A percentile compares a stretch with the other conserved stretches of the same genome.
Evolutionary conservation across 192 early-diverging fungal species (phyloP).

Genomic region (Linnemannia hyalina): DNA sequence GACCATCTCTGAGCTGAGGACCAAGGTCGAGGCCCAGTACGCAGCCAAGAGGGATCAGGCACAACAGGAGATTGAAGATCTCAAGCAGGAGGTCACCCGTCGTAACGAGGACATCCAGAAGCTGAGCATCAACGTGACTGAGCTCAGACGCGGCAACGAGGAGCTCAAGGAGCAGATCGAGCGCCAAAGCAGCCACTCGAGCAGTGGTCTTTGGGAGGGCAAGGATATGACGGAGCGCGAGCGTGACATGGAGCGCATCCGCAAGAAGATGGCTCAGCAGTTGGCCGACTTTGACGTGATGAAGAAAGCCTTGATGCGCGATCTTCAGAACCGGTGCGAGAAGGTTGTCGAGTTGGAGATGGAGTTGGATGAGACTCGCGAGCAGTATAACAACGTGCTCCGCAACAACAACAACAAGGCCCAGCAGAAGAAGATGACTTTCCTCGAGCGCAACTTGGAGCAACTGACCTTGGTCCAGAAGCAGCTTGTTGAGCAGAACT

Average conservation of each 20-base stretch:
- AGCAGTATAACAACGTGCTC: constrained; percentile 91
- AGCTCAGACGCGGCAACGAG: constrained; percentile 74
- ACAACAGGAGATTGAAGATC: constrained; percentile 80
- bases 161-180: constrained; percentile 66
- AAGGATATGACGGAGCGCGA: constrained; percentile 72
- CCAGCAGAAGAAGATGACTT: constrained; percentile 97
- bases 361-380: constrained; percentile 95
- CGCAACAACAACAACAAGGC: constrained; percentile 85
- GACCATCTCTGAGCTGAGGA: constrained; percentile 87
- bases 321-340: constrained; percentile 97
- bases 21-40: constrained; percentile 89
- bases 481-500: constrained; percentile 97
- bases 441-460: constrained; percentile 96
- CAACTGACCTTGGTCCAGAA: constrained; percentile 97
- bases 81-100: constrained; percentile 75
- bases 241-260: constrained; percentile 84
- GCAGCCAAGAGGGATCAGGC: constrained; percentile 80
- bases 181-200: constrained; percentile 37
- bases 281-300: constrained; percentile 96
- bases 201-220: constrained; percentile 53
- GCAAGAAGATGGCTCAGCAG: constrained; percentile 82
- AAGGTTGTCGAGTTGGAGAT: constrained; percentile 99
- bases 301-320: constrained; percentile 98
- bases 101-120: constrained; percentile 78
- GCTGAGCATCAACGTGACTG: constrained; percentile 67